A percentile compares a stretch with the other conserved stretches of the same genome.
These are phyloP conservation scores for Phytopythium kandeliae DNA, from an alignment of 352 stramenopile species.

Conservation along the genomic window DNA sequence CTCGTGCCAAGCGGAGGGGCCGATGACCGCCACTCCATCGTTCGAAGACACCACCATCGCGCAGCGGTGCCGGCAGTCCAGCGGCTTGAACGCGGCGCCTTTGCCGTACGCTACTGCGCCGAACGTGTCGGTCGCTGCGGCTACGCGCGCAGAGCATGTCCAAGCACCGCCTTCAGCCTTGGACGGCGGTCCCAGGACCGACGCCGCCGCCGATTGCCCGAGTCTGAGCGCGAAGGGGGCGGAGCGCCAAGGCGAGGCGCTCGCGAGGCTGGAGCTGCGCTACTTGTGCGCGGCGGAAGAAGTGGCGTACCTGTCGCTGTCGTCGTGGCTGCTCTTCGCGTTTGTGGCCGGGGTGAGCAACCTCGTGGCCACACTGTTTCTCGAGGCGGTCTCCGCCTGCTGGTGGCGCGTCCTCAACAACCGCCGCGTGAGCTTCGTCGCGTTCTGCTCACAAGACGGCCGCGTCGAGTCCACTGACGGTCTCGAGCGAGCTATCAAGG, in stretches of 20 bases:
- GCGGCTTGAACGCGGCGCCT: no score
- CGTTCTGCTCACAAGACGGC: conserved; percentile 49
- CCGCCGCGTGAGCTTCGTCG: conserved; percentile 44
- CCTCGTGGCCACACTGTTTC: conserved; percentile 36
- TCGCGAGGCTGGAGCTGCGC: conserved; percentile 24
- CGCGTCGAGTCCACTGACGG: conserved; percentile 24
- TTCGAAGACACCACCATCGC: background rate
- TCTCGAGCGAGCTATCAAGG: conserved; percentile 28
- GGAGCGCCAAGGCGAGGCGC: conserved; percentile 9
- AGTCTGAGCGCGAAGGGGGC: background rate
- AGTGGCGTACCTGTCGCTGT: conserved; percentile 45
- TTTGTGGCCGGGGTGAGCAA: conserved; percentile 39
- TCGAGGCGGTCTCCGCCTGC: conserved; percentile 30
- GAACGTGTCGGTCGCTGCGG: conserved; percentile 1
- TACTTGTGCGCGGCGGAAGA: conserved; percentile 51
- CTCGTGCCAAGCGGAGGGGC: background rate
- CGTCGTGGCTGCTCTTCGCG: conserved; percentile 61
- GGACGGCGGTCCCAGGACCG: no score
- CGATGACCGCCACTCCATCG: no score
- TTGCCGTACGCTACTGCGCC: background rate
- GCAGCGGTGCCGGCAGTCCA: background rate
- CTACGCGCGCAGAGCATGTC: conserved; percentile 10
- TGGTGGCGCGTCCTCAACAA: conserved; percentile 61
- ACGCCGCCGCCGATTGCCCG: no score
- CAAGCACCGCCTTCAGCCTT: background rate